These are phyloP conservation scores for Trifolium subterraneum DNA, from an alignment of 306 rosid genomes.

Conservation along the genomic window DNA sequence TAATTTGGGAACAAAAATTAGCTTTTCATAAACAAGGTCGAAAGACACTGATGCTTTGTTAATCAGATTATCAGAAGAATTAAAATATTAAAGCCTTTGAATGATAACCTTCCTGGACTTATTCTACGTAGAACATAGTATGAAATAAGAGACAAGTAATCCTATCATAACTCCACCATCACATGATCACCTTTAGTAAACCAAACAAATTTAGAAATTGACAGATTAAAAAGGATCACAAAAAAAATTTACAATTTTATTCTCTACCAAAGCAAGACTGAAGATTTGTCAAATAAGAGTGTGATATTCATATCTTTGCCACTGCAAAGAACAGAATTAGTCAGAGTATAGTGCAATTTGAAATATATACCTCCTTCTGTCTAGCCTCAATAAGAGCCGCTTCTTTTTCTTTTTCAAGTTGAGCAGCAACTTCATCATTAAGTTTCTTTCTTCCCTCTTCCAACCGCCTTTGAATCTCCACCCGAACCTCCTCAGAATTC, in stretches of 20 bases:
- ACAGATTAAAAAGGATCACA: constrained; percentile 17
- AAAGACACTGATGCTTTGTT: neutral
- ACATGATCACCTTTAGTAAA: neutral
- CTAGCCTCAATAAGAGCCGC: constrained; percentile 77
- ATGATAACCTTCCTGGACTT: neutral
- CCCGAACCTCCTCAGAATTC: constrained; percentile 61
- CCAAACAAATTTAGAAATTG: neutral
- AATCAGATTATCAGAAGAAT: neutral
- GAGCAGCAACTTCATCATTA: constrained; percentile 65
- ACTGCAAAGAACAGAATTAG: constrained; percentile 13
- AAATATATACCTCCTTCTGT: constrained; percentile 64
- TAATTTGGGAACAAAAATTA: neutral
- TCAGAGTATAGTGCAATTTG: constrained; percentile 7
- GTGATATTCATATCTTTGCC: constrained; percentile 8
- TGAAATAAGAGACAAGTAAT: neutral
- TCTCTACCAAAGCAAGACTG: neutral
- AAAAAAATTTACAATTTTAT: constrained; percentile 4
- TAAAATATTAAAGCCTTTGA: neutral
- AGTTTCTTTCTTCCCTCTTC: constrained; percentile 78
- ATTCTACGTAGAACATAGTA: neutral
- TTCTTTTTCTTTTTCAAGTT: constrained; percentile 79
- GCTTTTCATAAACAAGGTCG: neutral
- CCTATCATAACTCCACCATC: neutral
- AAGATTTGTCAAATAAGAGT: constrained; percentile 12
- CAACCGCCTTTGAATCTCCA: constrained; percentile 67